Evolutionary conservation across 139 green algal species (phyloP).

Genomic region (Zygnema cylindricum): DNA sequence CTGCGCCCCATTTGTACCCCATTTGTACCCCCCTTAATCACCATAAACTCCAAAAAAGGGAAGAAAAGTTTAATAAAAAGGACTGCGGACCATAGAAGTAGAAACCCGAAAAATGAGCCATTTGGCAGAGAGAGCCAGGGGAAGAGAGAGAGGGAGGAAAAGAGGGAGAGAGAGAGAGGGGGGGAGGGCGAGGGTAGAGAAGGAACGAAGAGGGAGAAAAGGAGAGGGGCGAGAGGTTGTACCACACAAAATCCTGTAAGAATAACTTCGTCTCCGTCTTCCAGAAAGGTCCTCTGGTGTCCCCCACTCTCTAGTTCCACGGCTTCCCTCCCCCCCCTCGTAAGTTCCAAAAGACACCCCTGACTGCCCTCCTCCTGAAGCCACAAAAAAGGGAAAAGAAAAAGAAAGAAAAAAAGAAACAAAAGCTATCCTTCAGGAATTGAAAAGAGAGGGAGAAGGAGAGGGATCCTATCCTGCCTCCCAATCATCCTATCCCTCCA

Average conservation of each 20-base stretch:
- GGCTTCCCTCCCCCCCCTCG: conserved; percentile 17
- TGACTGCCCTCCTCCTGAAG: not conserved
- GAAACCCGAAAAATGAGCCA: not conserved
- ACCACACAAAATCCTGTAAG: conserved; percentile 17
- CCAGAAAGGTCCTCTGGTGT: not conserved
- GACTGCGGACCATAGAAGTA: not conserved
- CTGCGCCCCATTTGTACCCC: not conserved
- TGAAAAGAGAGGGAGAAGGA: too few relatives aligned
- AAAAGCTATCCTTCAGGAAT: too few relatives aligned
- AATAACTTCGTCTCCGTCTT: conserved; percentile 43
- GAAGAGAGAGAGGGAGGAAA: too few relatives aligned
- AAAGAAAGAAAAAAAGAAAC: too few relatives aligned
- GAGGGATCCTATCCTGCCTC: too few relatives aligned
- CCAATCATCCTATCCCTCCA: too few relatives aligned
- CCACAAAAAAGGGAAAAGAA: too few relatives aligned
- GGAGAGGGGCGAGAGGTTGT: not conserved
- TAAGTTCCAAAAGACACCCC: conserved; percentile 37
- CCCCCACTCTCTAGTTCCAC: not conserved
- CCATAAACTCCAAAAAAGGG: not conserved
- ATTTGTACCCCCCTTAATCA: not conserved
- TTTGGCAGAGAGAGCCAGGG: too few relatives aligned
- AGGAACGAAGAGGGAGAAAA: too few relatives aligned
- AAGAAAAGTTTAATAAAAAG: not conserved
- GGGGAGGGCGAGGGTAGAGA: too few relatives aligned
- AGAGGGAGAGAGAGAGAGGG: too few relatives aligned